Base-by-base conservation (phyloP, 2,329 filamentous ascomycete genomes). In the Ceratocystis eucalypticola region DNA sequence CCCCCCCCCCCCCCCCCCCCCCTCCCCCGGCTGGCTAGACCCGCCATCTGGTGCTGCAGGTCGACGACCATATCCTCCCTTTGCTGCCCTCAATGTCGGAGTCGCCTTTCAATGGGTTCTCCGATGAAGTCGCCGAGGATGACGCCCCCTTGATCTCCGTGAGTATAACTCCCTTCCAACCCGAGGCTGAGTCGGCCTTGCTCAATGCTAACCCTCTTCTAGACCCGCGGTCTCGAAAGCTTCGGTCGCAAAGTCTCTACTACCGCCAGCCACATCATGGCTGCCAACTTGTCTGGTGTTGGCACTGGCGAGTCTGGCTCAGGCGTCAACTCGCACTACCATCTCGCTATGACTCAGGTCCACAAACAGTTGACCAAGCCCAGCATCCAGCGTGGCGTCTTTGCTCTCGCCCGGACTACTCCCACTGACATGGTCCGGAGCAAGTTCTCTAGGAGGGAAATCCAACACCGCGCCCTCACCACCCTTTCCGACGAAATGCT, bases 211-310 rank as follows among this genome's bases (percentile, higher is more conserved):
- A 61, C 45, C 1, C 20, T 45, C 7, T 10, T 30, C 67, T 69
- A 96, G 91, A 86, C 90, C 66, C 88, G 91, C 72, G 89, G 94
- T 70, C 80, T 97, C 71, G 92, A 96, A 78, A 89, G 90, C 66
- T 96, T 99, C 76, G 86, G 91, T 71, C 87, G 93, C 74, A 99
- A 96, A 77, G 91, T 97, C 69, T 94, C 92, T 37, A 91, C 91
- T 33, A 97, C 94, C 22, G 94, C 94, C 66, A 89, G 86, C 72
- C 91, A 96, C 75, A 81, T 99, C 71, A 96, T 97, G 72, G 87
- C 83, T 57, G 85, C 87, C 61, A 77, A 84, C 67, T 33, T 65
- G 15, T 17, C 61, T 20, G 61, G 55, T 44, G 74, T 77, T 71
- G 84, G 55, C 50, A 74, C 77, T 71, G 84, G 87, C 69, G 76